Conservation (phyloP, 768 basidiomycete genomes). For the Hypholoma fasciculare region DNA sequence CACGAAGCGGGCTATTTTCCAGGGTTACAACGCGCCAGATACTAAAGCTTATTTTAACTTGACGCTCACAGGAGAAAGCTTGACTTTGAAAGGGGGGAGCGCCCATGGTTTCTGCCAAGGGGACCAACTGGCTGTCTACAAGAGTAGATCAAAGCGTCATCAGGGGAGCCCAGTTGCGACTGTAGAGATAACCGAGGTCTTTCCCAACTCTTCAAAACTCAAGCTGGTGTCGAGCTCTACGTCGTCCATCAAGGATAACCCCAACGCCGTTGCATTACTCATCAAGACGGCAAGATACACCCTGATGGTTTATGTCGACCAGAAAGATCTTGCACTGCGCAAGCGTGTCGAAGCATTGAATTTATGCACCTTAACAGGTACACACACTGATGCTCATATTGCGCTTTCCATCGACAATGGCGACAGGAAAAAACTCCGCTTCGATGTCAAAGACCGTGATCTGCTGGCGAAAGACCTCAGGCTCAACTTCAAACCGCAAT, state of each 20-base stretch:
- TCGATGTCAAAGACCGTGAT: too few species aligned
- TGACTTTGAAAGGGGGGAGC: background rate
- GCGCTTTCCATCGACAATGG: background rate
- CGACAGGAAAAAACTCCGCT: background rate
- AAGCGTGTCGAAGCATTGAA: too few species aligned
- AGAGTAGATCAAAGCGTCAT: background rate
- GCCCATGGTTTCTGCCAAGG: background rate
- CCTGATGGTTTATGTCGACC: background rate
- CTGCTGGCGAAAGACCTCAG: too few species aligned
- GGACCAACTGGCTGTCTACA: background rate
- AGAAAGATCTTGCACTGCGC: too few species aligned
- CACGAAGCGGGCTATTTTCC: background rate
- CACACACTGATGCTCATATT: background rate
- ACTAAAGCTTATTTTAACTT: too few species aligned
- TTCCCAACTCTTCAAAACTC: background rate
- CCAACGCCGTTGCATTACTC: background rate
- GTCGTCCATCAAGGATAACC: background rate
- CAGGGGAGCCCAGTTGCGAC: background rate
- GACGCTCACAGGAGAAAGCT: background rate
- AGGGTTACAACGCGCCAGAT: too few species aligned
- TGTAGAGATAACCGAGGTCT: background rate
- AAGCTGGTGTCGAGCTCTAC: background rate
- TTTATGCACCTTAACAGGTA: too few species aligned
- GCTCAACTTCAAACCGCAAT: too few species aligned
- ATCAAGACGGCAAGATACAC: background rate